phyloP scores from a whole-genome alignment of 2,329 filamentous ascomycete species.

The Penicillium oxalicum region DNA sequence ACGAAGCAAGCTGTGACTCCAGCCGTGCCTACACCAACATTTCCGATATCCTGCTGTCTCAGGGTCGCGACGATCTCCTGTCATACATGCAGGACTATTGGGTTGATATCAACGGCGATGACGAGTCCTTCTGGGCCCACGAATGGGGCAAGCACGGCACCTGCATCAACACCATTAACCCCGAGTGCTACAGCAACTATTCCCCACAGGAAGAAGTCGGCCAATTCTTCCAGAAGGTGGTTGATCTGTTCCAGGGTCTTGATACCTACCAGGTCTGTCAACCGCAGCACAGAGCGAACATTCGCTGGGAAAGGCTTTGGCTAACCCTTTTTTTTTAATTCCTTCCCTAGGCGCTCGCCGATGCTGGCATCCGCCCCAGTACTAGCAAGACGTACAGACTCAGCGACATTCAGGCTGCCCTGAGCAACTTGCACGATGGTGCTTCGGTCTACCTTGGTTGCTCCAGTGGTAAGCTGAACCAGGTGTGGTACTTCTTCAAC shows the following conservation, averaged over 20 bases:
- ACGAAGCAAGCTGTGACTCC: slow-evolving; percentile 51
- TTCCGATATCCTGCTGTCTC: slow-evolving; percentile 47
- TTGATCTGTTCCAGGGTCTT: slow-evolving; percentile 51
- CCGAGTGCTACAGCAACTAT: slow-evolving; percentile 57
- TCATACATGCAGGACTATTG: slow-evolving; percentile 57
- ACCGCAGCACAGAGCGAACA: too few species aligned
- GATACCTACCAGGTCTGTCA: slow-evolving; percentile 47
- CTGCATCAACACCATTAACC: slow-evolving; percentile 63
- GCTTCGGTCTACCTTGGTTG: slow-evolving; percentile 49
- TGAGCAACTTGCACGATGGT: slow-evolving; percentile 44
- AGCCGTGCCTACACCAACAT: slow-evolving; percentile 54
- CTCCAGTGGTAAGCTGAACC: slow-evolving; percentile 43
- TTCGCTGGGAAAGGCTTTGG: too few species aligned
- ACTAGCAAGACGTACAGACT: slow-evolving; percentile 47
- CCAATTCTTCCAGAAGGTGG: slow-evolving; percentile 52
- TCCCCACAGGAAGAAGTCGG: slow-evolving; percentile 52
- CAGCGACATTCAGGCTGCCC: slow-evolving; percentile 46
- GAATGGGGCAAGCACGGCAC: slow-evolving; percentile 68
- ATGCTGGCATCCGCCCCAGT: slow-evolving; percentile 51
- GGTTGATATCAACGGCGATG: slow-evolving; percentile 51
- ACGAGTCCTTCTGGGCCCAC: slow-evolving; percentile 60
- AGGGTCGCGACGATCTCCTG: slow-evolving; percentile 47
- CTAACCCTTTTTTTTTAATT: background rate
- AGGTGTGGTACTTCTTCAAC: slow-evolving; percentile 51
- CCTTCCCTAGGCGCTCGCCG: slow-evolving; percentile 42